Conservation (phyloP, 1,139 yeast species). For the Zygosaccharomyces pseudobailii region DNA sequence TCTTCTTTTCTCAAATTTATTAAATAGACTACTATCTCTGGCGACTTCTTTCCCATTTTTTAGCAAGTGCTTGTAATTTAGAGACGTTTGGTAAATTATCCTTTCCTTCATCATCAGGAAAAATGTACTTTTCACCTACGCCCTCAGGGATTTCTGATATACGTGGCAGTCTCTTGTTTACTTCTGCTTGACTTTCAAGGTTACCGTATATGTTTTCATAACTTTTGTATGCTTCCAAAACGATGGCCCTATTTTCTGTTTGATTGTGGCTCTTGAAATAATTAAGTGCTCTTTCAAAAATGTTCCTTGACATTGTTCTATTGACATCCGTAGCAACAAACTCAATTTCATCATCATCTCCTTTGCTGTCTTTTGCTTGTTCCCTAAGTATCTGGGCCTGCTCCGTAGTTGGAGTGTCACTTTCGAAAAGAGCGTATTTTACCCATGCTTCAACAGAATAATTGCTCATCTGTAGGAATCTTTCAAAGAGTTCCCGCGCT, state of each 20-base stretch:
- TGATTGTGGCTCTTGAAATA: constrained; percentile 39
- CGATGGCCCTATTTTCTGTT: constrained; percentile 45
- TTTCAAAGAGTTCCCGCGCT: constrained; percentile 52
- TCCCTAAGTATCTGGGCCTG: constrained; percentile 34
- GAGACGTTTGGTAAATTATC: constrained; percentile 38
- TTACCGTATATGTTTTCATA: constrained; percentile 68
- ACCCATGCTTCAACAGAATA: constrained; percentile 54
- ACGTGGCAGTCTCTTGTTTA: constrained; percentile 54
- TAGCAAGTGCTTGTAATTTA: constrained; percentile 59
- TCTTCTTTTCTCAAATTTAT: background rate
- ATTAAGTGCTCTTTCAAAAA: constrained; percentile 54
- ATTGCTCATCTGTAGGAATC: constrained; percentile 37
- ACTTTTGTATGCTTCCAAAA: constrained; percentile 60
- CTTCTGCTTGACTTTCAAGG: constrained; percentile 35
- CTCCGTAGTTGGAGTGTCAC: constrained; percentile 54
- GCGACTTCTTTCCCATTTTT: constrained; percentile 44
- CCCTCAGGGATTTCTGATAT: constrained; percentile 53
- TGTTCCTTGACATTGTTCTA: constrained; percentile 45
- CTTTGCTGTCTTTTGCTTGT: constrained; percentile 35
- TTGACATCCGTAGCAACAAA: constrained; percentile 50
- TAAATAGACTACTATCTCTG: constrained; percentile 5
- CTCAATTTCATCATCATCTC: constrained; percentile 46
- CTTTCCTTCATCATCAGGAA: constrained; percentile 51
- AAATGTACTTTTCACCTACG: constrained; percentile 52
- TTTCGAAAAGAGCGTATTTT: constrained; percentile 65